These are phyloP conservation scores for Aotearoamyces nothofagi DNA, from an alignment of 2,329 filamentous ascomycete species.

Conservation along the genomic window DNA sequence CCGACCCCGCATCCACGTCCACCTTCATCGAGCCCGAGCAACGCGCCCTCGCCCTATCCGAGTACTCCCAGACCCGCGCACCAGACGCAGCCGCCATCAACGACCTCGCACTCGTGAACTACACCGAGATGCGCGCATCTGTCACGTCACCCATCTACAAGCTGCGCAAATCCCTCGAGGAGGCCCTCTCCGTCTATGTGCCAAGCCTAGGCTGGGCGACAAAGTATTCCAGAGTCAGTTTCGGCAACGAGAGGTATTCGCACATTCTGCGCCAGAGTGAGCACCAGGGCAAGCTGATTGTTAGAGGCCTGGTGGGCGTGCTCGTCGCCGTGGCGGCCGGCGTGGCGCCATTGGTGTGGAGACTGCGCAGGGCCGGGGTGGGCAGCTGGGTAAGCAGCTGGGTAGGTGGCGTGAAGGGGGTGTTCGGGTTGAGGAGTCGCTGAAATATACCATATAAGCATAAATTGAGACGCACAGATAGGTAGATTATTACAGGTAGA, in stretches of 20 bases:
- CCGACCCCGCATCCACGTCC: slow-evolving; percentile 25
- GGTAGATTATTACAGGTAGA: no score
- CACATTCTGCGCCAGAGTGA: slow-evolving; percentile 60
- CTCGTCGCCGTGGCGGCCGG: no score
- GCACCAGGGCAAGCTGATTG: slow-evolving; percentile 55
- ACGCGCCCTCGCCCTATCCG: slow-evolving; percentile 54
- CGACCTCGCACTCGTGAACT: slow-evolving; percentile 80
- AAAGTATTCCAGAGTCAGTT: slow-evolving; percentile 84
- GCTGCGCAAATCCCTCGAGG: slow-evolving; percentile 74
- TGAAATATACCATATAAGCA: no score
- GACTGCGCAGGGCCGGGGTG: no score
- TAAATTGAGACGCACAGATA: no score
- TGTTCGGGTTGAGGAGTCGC: no score
- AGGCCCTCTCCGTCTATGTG: slow-evolving; percentile 61
- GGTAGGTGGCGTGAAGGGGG: no score
- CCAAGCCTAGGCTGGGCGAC: slow-evolving; percentile 78
- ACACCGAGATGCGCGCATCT: slow-evolving; percentile 81
- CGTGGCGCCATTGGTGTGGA: no score
- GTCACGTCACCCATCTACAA: slow-evolving; percentile 68
- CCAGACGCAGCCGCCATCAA: slow-evolving; percentile 82
- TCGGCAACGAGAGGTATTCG: slow-evolving; percentile 83
- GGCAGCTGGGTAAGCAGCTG: no score
- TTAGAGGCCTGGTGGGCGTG: no score
- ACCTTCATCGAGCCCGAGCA: slow-evolving; percentile 41
- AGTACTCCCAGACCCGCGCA: slow-evolving; percentile 61